phyloP scores from a whole-genome alignment of 345 rosid genomes.

The Sisymbrium altissimum region DNA sequence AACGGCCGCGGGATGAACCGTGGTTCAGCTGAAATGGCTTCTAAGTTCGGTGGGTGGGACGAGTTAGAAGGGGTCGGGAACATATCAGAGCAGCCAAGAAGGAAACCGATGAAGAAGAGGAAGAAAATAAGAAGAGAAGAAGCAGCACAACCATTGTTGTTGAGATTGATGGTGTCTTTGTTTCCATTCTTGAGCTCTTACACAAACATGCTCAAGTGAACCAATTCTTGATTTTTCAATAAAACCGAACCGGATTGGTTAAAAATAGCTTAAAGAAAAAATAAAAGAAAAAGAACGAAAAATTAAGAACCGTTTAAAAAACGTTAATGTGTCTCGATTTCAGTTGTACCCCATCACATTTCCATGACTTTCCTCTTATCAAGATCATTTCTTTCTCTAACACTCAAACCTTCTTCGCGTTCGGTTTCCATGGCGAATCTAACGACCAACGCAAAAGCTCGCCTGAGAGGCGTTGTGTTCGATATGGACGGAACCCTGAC shows the following conservation, averaged over 20 bases:
- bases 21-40: conserved; percentile 15
- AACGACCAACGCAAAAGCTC: conserved; percentile 36
- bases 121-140: conserved; percentile 26
- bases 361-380: conserved; percentile 29
- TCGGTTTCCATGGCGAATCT: conserved; percentile 24
- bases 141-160: conserved; percentile 27
- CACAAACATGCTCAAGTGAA: conserved; percentile 27
- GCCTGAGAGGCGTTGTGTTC: conserved; percentile 63
- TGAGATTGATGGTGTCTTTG: conserved; percentile 36
- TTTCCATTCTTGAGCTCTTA: conserved; percentile 36
- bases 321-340: neutral
- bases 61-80: conserved; percentile 13
- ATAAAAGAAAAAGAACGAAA: neutral
- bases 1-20: neutral
- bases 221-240: neutral
- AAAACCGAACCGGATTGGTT: conserved; percentile 21
- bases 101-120: neutral
- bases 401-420: conserved; percentile 27
- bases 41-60: conserved; percentile 38
- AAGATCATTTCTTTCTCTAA: conserved; percentile 25
- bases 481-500: conserved; percentile 94
- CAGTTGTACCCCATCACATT: neutral
- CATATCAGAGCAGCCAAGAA: neutral
- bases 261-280: neutral
- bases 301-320: conserved; percentile 13